Conservation (phyloP, 495 filamentous ascomycete species). For the Wilcoxina mikolae region DNA sequence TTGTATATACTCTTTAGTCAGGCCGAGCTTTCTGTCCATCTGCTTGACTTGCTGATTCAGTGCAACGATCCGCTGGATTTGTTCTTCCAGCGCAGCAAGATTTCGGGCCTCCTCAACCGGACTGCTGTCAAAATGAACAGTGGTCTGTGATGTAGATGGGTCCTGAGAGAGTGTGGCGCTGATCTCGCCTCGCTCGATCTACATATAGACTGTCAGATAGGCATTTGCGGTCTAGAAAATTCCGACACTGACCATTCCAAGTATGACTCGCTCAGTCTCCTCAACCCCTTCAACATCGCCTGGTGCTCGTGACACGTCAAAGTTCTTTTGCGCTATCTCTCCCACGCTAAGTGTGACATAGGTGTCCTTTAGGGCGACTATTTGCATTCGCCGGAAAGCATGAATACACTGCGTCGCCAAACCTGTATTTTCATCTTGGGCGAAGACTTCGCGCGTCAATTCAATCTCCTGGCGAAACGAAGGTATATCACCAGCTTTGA, state of each 20-base stretch:
- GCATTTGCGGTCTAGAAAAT: no score
- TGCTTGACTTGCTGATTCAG: conserved; percentile 25
- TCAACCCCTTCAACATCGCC: conserved; percentile 25
- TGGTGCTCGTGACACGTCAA: conserved; percentile 24
- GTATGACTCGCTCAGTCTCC: conserved; percentile 25
- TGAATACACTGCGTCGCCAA: conserved; percentile 27
- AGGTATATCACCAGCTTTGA: conserved; percentile 43
- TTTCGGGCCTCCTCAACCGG: conserved; percentile 22
- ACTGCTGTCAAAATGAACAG: conserved; percentile 26
- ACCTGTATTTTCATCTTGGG: conserved; percentile 26
- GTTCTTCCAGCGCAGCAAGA: conserved; percentile 23
- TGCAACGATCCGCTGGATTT: conserved; percentile 24
- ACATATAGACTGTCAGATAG: not conserved
- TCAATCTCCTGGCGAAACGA: conserved; percentile 24
- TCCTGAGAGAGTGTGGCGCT: conserved; percentile 24
- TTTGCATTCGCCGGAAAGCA: conserved; percentile 25
- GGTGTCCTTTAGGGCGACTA: conserved; percentile 24
- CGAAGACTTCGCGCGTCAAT: conserved; percentile 19
- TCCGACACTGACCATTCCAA: conserved; percentile 23
- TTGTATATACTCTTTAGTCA: conserved; percentile 28
- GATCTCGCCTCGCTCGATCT: conserved; percentile 29
- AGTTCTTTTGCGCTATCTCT: conserved; percentile 27
- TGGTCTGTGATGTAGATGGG: conserved; percentile 20
- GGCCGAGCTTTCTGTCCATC: conserved; percentile 25
- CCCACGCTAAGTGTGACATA: conserved; percentile 27